phyloP scores from a whole-genome alignment of 2,329 filamentous ascomycete species.

The Paramyrothecium roridum region DNA sequence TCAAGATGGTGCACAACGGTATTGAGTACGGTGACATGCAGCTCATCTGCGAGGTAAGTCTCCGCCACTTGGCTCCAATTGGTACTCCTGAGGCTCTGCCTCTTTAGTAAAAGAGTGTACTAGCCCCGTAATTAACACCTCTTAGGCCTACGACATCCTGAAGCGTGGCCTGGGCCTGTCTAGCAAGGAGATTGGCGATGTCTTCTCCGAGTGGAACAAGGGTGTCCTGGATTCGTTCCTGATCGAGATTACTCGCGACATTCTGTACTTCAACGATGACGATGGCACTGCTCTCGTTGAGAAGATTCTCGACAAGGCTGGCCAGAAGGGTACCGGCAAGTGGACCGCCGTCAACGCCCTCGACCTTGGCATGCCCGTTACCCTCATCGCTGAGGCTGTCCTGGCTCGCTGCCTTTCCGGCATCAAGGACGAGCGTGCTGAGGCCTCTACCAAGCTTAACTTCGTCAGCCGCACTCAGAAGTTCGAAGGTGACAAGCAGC shows the following conservation, averaged over 20 bases:
- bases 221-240: conserved; percentile 98
- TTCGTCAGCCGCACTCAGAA: conserved; percentile 69
- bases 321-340: conserved; percentile 99
- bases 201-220: conserved; percentile 96
- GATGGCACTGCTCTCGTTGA: conserved; percentile 88
- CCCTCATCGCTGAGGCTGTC: conserved; percentile 94
- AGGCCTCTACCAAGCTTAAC: conserved; percentile 74
- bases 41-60: conserved; percentile 90
- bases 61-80: neutral
- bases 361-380: conserved; percentile 97
- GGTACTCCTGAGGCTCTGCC: too few species aligned
- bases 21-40: conserved; percentile 99
- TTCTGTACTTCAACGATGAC: conserved; percentile 97
- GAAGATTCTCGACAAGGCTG: conserved; percentile 98
- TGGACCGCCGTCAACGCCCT: conserved; percentile 99
- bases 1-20: conserved; percentile 99
- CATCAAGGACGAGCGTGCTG: conserved; percentile 88
- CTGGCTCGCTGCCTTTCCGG: conserved; percentile 91
- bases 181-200: conserved; percentile 93
- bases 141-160: conserved; percentile 97
- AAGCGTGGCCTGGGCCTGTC: conserved; percentile 91
- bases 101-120: too few species aligned
- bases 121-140: neutral
- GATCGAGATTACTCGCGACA: conserved; percentile 97
- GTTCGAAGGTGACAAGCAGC: conserved; percentile 86